These are phyloP conservation scores for Pezizomycotina sp. DNA, from an alignment of 2,329 filamentous ascomycete genomes.

Conservation along the genomic window DNA sequence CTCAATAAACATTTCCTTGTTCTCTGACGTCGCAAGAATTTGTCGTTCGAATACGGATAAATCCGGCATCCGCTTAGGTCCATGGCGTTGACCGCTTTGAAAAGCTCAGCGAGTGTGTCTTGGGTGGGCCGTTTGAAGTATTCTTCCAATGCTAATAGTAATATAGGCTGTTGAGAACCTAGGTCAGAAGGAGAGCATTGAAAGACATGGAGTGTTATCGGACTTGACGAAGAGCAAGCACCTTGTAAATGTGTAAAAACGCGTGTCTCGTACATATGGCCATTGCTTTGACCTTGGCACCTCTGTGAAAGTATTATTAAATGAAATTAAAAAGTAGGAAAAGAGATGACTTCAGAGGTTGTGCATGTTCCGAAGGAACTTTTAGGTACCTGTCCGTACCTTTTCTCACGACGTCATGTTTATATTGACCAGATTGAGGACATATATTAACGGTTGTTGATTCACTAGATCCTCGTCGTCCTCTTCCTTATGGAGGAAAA, in stretches of 20 bases:
- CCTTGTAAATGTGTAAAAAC: conserved; percentile 97
- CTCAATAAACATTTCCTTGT: conserved; percentile 90
- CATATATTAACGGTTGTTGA: conserved; percentile 80
- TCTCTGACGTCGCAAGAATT: conserved; percentile 76
- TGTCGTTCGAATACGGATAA: conserved; percentile 70
- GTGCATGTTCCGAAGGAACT: background rate
- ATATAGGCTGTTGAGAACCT: conserved; percentile 46
- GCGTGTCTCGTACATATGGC: conserved; percentile 95
- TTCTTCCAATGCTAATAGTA: conserved; percentile 81
- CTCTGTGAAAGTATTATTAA: conserved; percentile 36
- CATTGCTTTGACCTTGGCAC: conserved; percentile 94
- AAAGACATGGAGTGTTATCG: conserved; percentile 8
- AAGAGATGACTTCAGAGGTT: background rate
- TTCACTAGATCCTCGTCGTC: conserved; percentile 53
- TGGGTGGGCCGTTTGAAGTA: conserved; percentile 86
- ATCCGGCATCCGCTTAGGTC: conserved; percentile 85
- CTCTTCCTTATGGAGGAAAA: conserved; percentile 93
- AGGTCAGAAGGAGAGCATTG: conserved; percentile 14
- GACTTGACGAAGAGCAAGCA: too few species aligned
- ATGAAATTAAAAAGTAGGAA: conserved; percentile 3
- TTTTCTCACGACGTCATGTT: conserved; percentile 80
- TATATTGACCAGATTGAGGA: conserved; percentile 97
- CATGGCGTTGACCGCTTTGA: conserved; percentile 90
- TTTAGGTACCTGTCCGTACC: conserved; percentile 30
- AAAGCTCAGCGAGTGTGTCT: conserved; percentile 75